Evolutionary conservation across 2,329 filamentous ascomycete species (phyloP).

Genomic region (Neurospora sp.): DNA sequence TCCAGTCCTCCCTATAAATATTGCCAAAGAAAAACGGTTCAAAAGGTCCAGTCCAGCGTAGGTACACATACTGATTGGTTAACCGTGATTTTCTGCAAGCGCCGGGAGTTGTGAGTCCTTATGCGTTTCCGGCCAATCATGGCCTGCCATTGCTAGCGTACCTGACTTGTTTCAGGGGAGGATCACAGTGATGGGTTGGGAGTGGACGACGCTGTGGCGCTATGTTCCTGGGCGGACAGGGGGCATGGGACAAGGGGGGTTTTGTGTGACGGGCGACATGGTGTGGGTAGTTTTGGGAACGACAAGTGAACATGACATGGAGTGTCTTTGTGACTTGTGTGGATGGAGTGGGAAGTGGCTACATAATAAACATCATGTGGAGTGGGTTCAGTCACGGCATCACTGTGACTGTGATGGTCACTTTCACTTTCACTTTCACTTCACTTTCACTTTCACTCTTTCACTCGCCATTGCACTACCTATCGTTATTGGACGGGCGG

Average conservation of each 20-base stretch:
- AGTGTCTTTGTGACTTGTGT: background rate
- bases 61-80: background rate
- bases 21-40: too few relatives aligned
- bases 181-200: background rate
- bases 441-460: background rate
- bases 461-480: background rate
- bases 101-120: background rate
- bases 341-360: background rate
- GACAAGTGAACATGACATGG: background rate
- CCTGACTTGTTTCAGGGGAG: background rate
- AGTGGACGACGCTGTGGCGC: background rate
- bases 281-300: background rate
- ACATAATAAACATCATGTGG: background rate
- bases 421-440: background rate
- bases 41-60: too few relatives aligned
- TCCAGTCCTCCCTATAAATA: too few relatives aligned
- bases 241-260: too few relatives aligned
- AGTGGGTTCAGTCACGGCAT: background rate
- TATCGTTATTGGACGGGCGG: background rate
- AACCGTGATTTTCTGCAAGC: background rate
- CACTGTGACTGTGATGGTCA: background rate
- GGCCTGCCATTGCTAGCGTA: background rate
- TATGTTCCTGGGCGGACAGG: background rate
- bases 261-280: too few relatives aligned
- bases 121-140: background rate